Conservation (phyloP, 441 rosid species). For the Populus tomentosa region DNA sequence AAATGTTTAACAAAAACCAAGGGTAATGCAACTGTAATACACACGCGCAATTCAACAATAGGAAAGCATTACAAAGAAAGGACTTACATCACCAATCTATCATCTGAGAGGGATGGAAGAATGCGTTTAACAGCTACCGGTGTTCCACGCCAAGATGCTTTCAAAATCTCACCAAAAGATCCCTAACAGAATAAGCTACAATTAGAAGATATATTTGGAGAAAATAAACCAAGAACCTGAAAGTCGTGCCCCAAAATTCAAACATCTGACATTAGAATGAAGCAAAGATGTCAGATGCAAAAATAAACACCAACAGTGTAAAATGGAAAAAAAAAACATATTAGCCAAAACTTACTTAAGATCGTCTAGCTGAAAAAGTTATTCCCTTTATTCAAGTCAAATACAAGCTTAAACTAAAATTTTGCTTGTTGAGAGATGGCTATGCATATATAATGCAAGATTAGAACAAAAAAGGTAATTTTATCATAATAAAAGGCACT, state of each 20-base stretch:
- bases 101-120: constrained; percentile 96
- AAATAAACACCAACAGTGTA: background rate
- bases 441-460: background rate
- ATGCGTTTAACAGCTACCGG: constrained; percentile 96
- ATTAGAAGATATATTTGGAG: constrained; percentile 14
- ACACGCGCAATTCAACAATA: background rate
- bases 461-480: background rate
- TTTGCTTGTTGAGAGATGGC: background rate
- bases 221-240: constrained; percentile 4
- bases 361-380: background rate
- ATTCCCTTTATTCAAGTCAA: background rate
- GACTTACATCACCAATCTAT: constrained; percentile 94
- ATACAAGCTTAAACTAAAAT: background rate
- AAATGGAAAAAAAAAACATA: background rate
- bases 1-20: background rate
- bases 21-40: background rate
- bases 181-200: constrained; percentile 51
- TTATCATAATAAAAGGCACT: background rate
- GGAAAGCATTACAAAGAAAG: constrained; percentile 4
- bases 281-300: background rate
- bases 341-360: background rate
- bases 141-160: constrained; percentile 95
- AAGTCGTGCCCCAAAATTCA: background rate
- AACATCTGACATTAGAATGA: background rate
- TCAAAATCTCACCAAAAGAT: constrained; percentile 98